Percentiles rank a stretch among this genome's conserved stretches.
Conservation (phyloP, 1,284 basidiomycete genomes). For the Leucoagaricus sp. region DNA sequence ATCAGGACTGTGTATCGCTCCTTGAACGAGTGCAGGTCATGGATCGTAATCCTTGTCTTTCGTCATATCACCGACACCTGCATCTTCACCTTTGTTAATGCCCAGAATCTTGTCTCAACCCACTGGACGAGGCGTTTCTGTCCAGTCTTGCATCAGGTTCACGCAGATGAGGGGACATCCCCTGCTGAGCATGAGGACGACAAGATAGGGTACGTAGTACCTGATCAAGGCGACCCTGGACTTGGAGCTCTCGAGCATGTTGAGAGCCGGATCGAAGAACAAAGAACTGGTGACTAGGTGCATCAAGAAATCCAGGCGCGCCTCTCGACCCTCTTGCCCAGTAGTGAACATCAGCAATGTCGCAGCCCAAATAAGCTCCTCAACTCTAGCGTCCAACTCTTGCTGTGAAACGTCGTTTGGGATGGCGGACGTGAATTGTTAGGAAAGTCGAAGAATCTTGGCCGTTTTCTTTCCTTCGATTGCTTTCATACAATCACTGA, state of each 20-base stretch:
- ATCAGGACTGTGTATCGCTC: constrained; percentile 56
- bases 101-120: constrained; percentile 12
- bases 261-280: constrained; percentile 55
- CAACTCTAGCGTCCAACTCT: constrained; percentile 44
- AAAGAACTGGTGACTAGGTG: constrained; percentile 65
- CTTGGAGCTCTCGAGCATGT: constrained; percentile 40
- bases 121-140: constrained; percentile 44
- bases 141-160: constrained; percentile 55
- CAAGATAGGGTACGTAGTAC: constrained; percentile 44
- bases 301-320: constrained; percentile 73
- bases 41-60: constrained; percentile 47
- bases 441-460: constrained; percentile 49
- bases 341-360: constrained; percentile 58
- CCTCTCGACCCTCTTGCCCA: constrained; percentile 47
- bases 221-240: constrained; percentile 41
- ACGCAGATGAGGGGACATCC: constrained; percentile 62
- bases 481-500: constrained; percentile 38
- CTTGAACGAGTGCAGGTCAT: constrained; percentile 60
- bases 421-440: constrained; percentile 45
- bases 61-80: constrained; percentile 35
- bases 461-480: constrained; percentile 41
- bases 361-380: constrained; percentile 55
- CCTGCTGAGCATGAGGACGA: constrained; percentile 49
- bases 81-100: constrained; percentile 12
- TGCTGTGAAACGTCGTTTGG: constrained; percentile 37